These are phyloP conservation scores for Scedosporium apiospermum DNA, from an alignment of 2,329 filamentous ascomycete genomes.

Conservation along the genomic window DNA sequence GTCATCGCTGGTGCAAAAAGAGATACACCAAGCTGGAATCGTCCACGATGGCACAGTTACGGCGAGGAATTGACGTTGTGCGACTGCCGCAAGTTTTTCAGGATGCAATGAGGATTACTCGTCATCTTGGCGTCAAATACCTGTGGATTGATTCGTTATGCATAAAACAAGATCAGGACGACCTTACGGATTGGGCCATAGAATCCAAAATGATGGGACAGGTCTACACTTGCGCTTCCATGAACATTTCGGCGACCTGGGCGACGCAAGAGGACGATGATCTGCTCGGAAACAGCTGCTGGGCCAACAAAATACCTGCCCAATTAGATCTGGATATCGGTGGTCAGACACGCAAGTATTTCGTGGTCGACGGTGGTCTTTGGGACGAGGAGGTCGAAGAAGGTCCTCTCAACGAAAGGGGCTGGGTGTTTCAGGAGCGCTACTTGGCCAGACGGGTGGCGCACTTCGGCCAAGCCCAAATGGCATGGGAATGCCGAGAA, in stretches of 20 bases:
- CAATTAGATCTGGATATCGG: not conserved
- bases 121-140: constrained; percentile 11
- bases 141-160: constrained; percentile 19
- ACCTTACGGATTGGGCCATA: constrained; percentile 10
- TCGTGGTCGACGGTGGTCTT: not conserved
- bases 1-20: not conserved
- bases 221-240: constrained; percentile 11
- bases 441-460: not conserved
- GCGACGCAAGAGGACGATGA: not conserved
- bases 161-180: constrained; percentile 15
- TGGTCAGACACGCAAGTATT: not conserved
- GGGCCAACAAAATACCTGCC: not conserved
- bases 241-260: constrained; percentile 4
- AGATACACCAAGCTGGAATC: not conserved
- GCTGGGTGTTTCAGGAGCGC: constrained; percentile 1
- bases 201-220: constrained; percentile 11
- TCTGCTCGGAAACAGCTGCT: not conserved
- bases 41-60: not conserved
- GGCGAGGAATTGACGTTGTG: not conserved
- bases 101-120: constrained; percentile 12
- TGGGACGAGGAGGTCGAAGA: not conserved
- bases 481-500: constrained; percentile 1
- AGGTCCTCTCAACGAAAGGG: not conserved
- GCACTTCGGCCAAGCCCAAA: not conserved
- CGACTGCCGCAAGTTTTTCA: constrained; percentile 11